These are phyloP conservation scores for Lentinula sp. DNA, from an alignment of 768 basidiomycete species.

Conservation along the genomic window DNA sequence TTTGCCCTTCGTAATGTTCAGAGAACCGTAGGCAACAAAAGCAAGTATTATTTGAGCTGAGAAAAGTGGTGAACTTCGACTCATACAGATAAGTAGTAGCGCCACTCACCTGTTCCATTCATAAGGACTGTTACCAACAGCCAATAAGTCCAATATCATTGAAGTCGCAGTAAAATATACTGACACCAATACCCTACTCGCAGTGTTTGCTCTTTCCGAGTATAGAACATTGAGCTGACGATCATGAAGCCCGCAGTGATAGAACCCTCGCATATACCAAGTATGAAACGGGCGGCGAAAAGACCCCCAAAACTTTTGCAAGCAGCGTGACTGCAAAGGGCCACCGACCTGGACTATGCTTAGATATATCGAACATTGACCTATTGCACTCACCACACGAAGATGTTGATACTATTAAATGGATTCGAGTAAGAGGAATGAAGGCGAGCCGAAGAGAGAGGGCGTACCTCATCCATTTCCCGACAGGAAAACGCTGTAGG, in stretches of 20 bases:
- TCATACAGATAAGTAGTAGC: neutral
- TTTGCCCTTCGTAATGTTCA: constrained; percentile 35
- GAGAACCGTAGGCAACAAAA: constrained; percentile 54
- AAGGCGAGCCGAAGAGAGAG: neutral
- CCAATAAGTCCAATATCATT: neutral
- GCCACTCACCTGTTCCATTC: constrained; percentile 55
- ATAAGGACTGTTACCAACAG: constrained; percentile 46
- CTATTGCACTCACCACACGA: constrained; percentile 37
- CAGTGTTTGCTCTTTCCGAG: constrained; percentile 60
- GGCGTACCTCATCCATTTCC: constrained; percentile 72
- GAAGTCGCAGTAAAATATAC: constrained; percentile 17
- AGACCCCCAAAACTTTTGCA: constrained; percentile 65
- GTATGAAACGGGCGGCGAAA: constrained; percentile 56
- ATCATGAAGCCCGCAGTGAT: constrained; percentile 77
- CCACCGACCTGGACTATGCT: constrained; percentile 28
- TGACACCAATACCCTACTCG: constrained; percentile 78
- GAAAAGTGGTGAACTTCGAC: neutral
- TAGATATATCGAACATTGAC: neutral
- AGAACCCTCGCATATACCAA: constrained; percentile 68
- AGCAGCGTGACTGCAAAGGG: constrained; percentile 58
- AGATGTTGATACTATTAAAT: constrained; percentile 40
- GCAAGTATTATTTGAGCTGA: constrained; percentile 65
- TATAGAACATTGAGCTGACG: constrained; percentile 76
- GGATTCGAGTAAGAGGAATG: neutral
- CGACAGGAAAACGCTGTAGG: constrained; percentile 68